Conservation (phyloP, 768 basidiomycete species). For the Amanita subjunquillea region DNA sequence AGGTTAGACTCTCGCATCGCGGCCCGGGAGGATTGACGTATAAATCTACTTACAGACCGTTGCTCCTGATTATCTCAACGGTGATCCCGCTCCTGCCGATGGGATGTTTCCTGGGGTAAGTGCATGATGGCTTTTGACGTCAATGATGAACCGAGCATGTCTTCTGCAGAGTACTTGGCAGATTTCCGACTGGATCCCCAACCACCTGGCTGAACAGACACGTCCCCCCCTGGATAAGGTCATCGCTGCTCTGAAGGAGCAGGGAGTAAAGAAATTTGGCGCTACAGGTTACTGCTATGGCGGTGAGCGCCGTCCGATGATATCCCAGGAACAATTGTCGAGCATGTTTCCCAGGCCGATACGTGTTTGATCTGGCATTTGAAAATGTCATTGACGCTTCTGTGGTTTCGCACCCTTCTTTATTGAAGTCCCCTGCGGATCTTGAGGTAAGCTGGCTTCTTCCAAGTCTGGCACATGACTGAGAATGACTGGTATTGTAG, state of each 20-base stretch:
- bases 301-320: conserved; percentile 22
- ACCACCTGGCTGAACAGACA: conserved; percentile 28
- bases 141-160: background rate
- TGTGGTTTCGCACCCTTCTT: conserved; percentile 51
- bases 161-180: conserved; percentile 23
- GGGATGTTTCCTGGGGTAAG: conserved; percentile 20
- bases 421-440: conserved; percentile 49
- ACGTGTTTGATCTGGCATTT: conserved; percentile 53
- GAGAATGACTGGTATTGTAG: conserved; percentile 17
- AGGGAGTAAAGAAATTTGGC: conserved; percentile 48
- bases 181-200: conserved; percentile 29
- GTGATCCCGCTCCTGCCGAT: conserved; percentile 27
- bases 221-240: conserved; percentile 47
- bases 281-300: conserved; percentile 67
- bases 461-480: background rate
- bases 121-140: background rate
- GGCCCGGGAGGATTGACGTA: background rate
- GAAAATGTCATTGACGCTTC: conserved; percentile 37
- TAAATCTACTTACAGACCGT: conserved; percentile 18
- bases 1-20: conserved; percentile 3
- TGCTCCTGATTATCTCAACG: conserved; percentile 31
- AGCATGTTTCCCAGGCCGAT: conserved; percentile 27
- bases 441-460: conserved; percentile 34
- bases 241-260: conserved; percentile 41
- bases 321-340: background rate